Percentiles rank a stretch among this genome's conserved stretches.
Evolutionary conservation across 1,284 basidiomycete genomes (phyloP).

Genomic region (Cryptococcus sp.): DNA sequence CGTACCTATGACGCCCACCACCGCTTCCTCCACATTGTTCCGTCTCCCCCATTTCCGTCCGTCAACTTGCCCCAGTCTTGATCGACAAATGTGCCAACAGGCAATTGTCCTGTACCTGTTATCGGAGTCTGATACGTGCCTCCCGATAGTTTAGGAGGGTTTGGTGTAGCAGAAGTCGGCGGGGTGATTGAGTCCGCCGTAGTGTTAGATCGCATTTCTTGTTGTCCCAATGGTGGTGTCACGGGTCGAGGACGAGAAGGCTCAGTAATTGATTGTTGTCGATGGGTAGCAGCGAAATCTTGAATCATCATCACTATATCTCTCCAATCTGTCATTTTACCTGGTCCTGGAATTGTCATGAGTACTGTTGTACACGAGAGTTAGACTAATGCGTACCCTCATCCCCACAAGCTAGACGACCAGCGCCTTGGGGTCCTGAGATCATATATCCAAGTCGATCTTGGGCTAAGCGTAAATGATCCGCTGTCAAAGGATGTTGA

Average conservation of each 20-base stretch:
- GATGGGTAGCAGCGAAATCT: constrained; percentile 18
- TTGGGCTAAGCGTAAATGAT: constrained; percentile 66
- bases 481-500: constrained; percentile 82
- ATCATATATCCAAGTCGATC: constrained; percentile 75
- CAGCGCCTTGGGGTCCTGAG: constrained; percentile 60
- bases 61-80: too few species aligned
- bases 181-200: too few species aligned
- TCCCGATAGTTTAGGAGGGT: too few species aligned
- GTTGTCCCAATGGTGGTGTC: not conserved
- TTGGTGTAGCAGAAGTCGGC: too few species aligned
- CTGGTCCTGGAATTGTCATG: constrained; percentile 56
- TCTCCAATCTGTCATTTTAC: constrained; percentile 89
- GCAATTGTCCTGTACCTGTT: too few species aligned
- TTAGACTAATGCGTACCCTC: constrained; percentile 56
- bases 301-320: constrained; percentile 43
- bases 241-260: not conserved
- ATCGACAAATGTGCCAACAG: too few species aligned
- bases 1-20: too few species aligned
- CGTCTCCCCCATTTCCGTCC: too few species aligned
- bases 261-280: not conserved
- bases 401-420: constrained; percentile 81
- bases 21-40: too few species aligned
- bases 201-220: not conserved
- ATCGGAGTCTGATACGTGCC: too few species aligned
- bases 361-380: not conserved